Evolutionary conservation across 2,329 filamentous ascomycete genomes (phyloP).

Genomic region (Trichoderma guizhouense): DNA sequence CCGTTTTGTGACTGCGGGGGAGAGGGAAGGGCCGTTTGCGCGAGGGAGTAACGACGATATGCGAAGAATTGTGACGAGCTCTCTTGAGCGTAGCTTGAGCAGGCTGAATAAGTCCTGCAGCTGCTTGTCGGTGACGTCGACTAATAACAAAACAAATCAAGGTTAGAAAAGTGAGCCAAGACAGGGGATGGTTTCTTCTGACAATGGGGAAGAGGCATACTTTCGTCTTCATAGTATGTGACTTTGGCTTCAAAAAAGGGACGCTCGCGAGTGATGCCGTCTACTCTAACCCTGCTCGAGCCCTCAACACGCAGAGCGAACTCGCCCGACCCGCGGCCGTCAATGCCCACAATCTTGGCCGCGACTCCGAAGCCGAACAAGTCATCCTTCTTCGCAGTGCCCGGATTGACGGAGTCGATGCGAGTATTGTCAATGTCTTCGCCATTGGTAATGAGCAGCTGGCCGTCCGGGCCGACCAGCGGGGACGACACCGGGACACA

Average conservation of each 20-base stretch:
- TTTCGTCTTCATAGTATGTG: slow-evolving; percentile 65
- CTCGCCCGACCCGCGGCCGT: slow-evolving; percentile 71
- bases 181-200: neutral
- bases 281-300: slow-evolving; percentile 69
- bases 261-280: slow-evolving; percentile 62
- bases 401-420: slow-evolving; percentile 52
- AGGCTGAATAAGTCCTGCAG: slow-evolving; percentile 70
- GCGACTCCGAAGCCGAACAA: slow-evolving; percentile 81
- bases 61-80: slow-evolving; percentile 79
- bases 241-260: slow-evolving; percentile 86
- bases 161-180: slow-evolving; percentile 10
- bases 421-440: slow-evolving; percentile 46
- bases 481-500: slow-evolving; percentile 83
- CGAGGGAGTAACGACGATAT: slow-evolving; percentile 81
- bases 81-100: slow-evolving; percentile 79
- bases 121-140: slow-evolving; percentile 50
- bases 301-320: slow-evolving; percentile 86
- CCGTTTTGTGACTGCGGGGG: slow-evolving; percentile 79
- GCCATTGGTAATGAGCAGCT: slow-evolving; percentile 67
- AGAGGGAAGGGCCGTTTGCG: slow-evolving; percentile 62
- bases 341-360: slow-evolving; percentile 73
- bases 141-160: slow-evolving; percentile 21
- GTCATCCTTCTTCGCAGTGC: slow-evolving; percentile 63
- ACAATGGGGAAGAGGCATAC: slow-evolving; percentile 40
- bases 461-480: slow-evolving; percentile 68